phyloP scores from a whole-genome alignment of 2,329 filamentous ascomycete genomes.

The Verticillium nubilum region DNA sequence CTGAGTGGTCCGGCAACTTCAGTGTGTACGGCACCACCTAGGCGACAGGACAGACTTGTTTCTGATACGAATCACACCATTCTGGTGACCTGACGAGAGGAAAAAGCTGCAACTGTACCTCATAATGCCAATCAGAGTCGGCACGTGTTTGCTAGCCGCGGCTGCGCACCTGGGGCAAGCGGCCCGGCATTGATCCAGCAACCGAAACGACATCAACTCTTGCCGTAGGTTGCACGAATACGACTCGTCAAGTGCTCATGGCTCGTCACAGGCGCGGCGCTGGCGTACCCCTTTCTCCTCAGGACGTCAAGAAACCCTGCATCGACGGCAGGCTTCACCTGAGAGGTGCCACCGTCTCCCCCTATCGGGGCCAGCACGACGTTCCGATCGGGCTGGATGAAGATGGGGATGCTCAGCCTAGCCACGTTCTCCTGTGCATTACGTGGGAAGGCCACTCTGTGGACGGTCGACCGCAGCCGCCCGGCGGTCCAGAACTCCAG shows the following conservation, averaged over 20 bases:
- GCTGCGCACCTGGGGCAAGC: too few species aligned
- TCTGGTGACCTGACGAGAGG: neutral
- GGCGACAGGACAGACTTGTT: neutral
- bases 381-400: constrained; percentile 11
- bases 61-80: neutral
- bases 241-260: constrained; percentile 8
- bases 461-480: constrained; percentile 78
- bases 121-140: too few species aligned
- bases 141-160: too few species aligned
- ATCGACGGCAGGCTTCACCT: neutral
- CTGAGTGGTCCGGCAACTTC: neutral
- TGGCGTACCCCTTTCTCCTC: constrained; percentile 8
- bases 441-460: constrained; percentile 70
- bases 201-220: neutral
- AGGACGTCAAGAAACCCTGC: constrained; percentile 9
- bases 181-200: neutral
- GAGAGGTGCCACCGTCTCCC: neutral
- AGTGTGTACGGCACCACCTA: neutral
- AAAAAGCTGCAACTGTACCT: too few species aligned
- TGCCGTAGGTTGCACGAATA: constrained; percentile 9
- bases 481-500: constrained; percentile 87
- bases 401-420: constrained; percentile 10
- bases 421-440: constrained; percentile 9
- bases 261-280: constrained; percentile 8
- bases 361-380: constrained; percentile 8